These are phyloP conservation scores for Scutellaria barbata DNA, from an alignment of 257 asterid species.

Conservation along the genomic window DNA sequence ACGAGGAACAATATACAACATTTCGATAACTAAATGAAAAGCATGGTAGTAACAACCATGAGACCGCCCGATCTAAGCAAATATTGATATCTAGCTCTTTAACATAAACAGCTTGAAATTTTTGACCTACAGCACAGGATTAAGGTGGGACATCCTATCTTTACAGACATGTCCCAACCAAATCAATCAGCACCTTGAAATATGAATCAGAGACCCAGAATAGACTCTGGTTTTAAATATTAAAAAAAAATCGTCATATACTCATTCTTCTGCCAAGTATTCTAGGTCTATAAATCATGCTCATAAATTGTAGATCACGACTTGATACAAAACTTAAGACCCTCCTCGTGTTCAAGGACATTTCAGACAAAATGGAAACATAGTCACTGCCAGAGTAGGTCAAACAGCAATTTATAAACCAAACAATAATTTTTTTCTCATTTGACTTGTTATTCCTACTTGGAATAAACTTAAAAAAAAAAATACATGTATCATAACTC, in stretches of 20 bases:
- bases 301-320: neutral
- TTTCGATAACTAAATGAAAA: neutral
- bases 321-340: constrained; percentile 12
- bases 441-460: constrained; percentile 30
- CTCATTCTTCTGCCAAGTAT: constrained; percentile 7
- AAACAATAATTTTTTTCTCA: constrained; percentile 29
- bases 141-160: constrained; percentile 17
- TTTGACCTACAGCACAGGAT: constrained; percentile 29
- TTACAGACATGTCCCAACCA: constrained; percentile 9
- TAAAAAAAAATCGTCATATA: neutral
- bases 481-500: neutral
- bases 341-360: constrained; percentile 16
- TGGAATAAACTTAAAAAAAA: neutral
- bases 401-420: constrained; percentile 36
- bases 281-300: constrained; percentile 12
- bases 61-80: constrained; percentile 5
- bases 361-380: constrained; percentile 5
- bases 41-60: constrained; percentile 7
- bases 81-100: neutral
- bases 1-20: neutral
- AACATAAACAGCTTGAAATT: neutral
- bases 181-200: constrained; percentile 20
- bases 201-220: constrained; percentile 16
- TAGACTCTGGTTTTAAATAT: neutral
- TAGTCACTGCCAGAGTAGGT: constrained; percentile 29